Conservation (phyloP, 306 rosid species). For the Hylodesmum podocarpum region DNA sequence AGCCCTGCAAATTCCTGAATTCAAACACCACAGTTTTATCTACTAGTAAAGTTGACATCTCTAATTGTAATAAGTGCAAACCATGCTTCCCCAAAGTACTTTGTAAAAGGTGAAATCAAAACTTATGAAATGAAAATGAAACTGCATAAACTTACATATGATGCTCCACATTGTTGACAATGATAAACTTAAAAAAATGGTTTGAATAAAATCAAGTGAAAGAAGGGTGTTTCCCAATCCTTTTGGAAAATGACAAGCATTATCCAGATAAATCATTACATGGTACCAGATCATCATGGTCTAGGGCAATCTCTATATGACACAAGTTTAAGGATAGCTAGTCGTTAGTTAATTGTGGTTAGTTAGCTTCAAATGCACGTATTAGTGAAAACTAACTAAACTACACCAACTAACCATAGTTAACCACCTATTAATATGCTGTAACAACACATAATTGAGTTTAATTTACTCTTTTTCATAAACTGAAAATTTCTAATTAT, state of each 20-base stretch:
- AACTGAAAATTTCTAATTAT: background rate
- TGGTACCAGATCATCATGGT: background rate
- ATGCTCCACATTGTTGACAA: background rate
- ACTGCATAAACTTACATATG: background rate
- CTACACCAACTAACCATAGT: too few species aligned
- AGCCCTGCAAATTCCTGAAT: constrained; percentile 72
- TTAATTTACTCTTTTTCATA: background rate
- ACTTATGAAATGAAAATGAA: background rate
- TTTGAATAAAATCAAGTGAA: background rate
- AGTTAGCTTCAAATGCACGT: too few species aligned
- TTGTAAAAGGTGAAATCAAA: background rate
- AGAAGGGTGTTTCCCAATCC: background rate
- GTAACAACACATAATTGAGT: background rate
- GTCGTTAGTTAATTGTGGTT: too few species aligned
- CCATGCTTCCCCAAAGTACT: background rate
- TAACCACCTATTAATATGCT: too few species aligned
- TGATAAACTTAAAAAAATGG: background rate
- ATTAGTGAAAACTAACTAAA: too few species aligned
- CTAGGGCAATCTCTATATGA: background rate
- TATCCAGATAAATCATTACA: background rate
- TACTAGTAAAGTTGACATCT: background rate
- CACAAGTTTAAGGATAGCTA: too few species aligned
- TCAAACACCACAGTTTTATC: constrained; percentile 21
- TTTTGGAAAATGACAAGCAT: background rate
- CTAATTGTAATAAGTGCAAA: background rate